These are phyloP conservation scores for Akanthomyces dipterigenus DNA, from an alignment of 2,329 filamentous ascomycete species.

Conservation along the genomic window DNA sequence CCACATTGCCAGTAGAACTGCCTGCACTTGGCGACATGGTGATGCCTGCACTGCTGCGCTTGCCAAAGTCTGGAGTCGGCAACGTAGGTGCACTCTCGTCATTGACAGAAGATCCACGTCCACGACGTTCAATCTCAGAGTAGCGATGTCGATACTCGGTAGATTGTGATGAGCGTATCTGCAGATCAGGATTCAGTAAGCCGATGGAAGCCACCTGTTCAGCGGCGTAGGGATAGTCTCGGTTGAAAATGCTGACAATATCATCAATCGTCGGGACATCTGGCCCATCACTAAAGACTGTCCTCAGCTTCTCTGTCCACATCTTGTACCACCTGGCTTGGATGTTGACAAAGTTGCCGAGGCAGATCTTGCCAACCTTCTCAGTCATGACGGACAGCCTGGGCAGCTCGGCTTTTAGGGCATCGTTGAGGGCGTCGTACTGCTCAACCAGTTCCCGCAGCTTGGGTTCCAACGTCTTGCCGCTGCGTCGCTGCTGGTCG, in stretches of 20 bases:
- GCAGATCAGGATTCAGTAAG: slow-evolving; percentile 70
- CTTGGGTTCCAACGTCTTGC: slow-evolving; percentile 83
- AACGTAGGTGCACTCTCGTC: slow-evolving; percentile 56
- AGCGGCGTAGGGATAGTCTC: slow-evolving; percentile 71
- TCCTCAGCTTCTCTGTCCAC: slow-evolving; percentile 76
- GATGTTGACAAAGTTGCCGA: slow-evolving; percentile 77
- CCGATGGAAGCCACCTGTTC: slow-evolving; percentile 63
- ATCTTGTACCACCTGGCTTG: slow-evolving; percentile 77
- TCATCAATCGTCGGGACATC: slow-evolving; percentile 62
- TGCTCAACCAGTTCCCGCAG: slow-evolving; percentile 78
- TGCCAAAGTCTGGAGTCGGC: slow-evolving; percentile 59
- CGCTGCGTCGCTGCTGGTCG: slow-evolving; percentile 67
- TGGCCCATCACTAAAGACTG: slow-evolving; percentile 58
- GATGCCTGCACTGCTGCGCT: slow-evolving; percentile 61
- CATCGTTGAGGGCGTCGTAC: slow-evolving; percentile 86
- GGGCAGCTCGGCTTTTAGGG: slow-evolving; percentile 86
- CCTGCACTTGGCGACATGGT: slow-evolving; percentile 46
- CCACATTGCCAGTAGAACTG: slow-evolving; percentile 20
- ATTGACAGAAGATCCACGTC: slow-evolving; percentile 54
- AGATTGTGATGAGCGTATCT: slow-evolving; percentile 50
- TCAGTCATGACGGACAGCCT: slow-evolving; percentile 76
- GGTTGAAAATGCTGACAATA: slow-evolving; percentile 70
- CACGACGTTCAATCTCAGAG: slow-evolving; percentile 43
- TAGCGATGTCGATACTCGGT: slow-evolving; percentile 47
- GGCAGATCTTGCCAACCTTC: slow-evolving; percentile 73